Conservation (phyloP, 768 basidiomycete species). For the Megacollybia marginata region DNA sequence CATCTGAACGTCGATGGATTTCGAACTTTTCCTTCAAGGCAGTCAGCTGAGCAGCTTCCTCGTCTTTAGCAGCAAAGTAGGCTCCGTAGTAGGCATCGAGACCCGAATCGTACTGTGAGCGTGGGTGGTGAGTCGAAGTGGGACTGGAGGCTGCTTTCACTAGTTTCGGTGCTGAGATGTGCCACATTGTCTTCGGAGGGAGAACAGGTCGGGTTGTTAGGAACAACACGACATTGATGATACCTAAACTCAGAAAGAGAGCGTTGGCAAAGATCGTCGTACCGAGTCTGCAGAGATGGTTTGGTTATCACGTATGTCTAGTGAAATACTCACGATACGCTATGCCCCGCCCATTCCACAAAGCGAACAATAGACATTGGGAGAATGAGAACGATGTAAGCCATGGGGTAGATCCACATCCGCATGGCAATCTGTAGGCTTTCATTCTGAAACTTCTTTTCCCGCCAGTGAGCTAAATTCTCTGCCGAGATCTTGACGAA, state of each 20-base stretch:
- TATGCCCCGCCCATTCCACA: conserved; percentile 20
- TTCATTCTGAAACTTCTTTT: conserved; percentile 13
- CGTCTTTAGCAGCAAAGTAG: background rate
- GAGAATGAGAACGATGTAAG: conserved; percentile 25
- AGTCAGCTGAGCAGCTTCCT: no score
- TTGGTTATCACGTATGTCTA: conserved; percentile 19
- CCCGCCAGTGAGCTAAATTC: background rate
- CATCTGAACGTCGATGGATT: no score
- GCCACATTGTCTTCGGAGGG: background rate
- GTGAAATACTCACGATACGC: no score
- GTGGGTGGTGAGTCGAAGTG: background rate
- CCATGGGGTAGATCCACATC: conserved; percentile 29
- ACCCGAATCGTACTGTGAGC: background rate
- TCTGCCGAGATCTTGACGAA: conserved; percentile 2
- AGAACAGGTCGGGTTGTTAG: conserved; percentile 7
- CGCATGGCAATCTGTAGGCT: conserved; percentile 23
- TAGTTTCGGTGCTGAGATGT: background rate
- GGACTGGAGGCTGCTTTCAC: background rate
- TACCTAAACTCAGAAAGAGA: conserved; percentile 9
- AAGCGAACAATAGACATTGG: conserved; percentile 29
- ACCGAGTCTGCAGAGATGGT: conserved; percentile 7
- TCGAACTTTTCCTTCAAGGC: no score
- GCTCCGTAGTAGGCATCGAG: background rate
- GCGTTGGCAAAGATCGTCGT: conserved; percentile 8
- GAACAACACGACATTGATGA: conserved; percentile 7